Percentiles rank a stretch among this genome's conserved stretches.
Evolutionary conservation across 202 grass and related monocot genomes (phyloP).

Genomic region (Carex arenaria): DNA sequence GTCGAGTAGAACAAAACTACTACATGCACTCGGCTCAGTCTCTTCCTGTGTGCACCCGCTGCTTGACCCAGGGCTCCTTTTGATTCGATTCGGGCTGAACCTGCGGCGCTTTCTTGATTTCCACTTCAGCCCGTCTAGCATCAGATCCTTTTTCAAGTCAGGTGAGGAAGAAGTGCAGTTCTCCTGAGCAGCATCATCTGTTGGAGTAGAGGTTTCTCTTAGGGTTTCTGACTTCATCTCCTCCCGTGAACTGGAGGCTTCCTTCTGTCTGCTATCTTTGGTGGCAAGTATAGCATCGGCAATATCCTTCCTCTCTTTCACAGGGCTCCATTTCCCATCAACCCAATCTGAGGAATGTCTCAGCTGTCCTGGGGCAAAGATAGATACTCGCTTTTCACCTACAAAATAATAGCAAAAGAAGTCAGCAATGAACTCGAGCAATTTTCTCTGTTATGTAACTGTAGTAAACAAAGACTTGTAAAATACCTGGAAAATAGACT

Average conservation of each 20-base stretch:
- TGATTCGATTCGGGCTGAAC: slow-evolving; percentile 29
- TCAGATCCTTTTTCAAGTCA: slow-evolving; percentile 47
- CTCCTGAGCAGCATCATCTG: slow-evolving; percentile 7
- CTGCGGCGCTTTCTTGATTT: slow-evolving; percentile 61
- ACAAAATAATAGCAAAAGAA: slow-evolving; percentile 20
- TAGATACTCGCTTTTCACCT: slow-evolving; percentile 59
- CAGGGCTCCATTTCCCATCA: slow-evolving; percentile 52
- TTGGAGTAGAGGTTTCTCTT: neutral
- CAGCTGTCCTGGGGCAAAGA: slow-evolving; percentile 48
- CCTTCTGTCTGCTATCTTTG: neutral
- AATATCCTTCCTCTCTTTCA: slow-evolving; percentile 54
- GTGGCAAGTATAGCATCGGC: slow-evolving; percentile 20
- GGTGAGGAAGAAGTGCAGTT: slow-evolving; percentile 22
- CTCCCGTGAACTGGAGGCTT: neutral
- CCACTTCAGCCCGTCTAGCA: slow-evolving; percentile 65
- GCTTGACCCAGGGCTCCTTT: slow-evolving; percentile 46
- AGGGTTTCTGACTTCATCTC: slow-evolving; percentile 9
- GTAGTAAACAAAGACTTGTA: neutral
- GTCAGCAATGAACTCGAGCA: neutral
- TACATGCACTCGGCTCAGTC: slow-evolving; percentile 30
- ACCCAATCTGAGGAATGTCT: slow-evolving; percentile 77
- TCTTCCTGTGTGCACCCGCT: slow-evolving; percentile 48
- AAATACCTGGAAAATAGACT: slow-evolving; percentile 92
- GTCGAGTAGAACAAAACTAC: slow-evolving; percentile 40
- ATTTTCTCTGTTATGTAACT: neutral